phyloP scores from a whole-genome alignment of 768 basidiomycete species.

The Termitomyces sp. region DNA sequence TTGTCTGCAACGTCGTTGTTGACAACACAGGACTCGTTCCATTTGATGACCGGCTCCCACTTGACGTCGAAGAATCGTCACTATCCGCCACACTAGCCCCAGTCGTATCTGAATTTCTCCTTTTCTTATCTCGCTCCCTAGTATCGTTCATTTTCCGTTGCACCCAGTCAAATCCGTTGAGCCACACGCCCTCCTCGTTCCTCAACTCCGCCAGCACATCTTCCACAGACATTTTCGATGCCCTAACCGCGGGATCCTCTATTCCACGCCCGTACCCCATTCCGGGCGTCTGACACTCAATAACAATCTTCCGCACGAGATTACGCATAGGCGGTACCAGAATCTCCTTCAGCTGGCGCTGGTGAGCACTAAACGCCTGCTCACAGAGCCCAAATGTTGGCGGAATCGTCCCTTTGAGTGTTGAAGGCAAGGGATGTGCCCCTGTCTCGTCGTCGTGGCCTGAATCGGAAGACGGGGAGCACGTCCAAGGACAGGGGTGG shows the following conservation, averaged over 20 bases:
- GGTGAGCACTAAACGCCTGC: constrained; percentile 54
- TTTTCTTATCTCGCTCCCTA: constrained; percentile 22
- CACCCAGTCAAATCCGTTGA: constrained; percentile 70
- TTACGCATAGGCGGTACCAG: constrained; percentile 67
- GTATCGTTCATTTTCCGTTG: constrained; percentile 43
- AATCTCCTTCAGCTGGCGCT: constrained; percentile 56
- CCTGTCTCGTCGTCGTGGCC: constrained; percentile 25
- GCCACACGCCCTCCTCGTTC: constrained; percentile 66
- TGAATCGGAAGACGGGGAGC: constrained; percentile 23
- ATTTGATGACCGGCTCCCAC: constrained; percentile 48
- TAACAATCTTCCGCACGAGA: constrained; percentile 60
- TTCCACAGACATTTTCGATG: constrained; percentile 54
- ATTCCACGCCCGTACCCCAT: constrained; percentile 22
- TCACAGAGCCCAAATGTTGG: constrained; percentile 66
- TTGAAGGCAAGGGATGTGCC: constrained; percentile 47
- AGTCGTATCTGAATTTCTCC: constrained; percentile 18
- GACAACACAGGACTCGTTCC: constrained; percentile 71
- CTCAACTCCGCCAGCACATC: constrained; percentile 57
- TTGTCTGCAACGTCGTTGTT: constrained; percentile 73
- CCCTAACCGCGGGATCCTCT: constrained; percentile 56
- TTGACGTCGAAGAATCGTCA: constrained; percentile 41
- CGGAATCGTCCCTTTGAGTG: constrained; percentile 48
- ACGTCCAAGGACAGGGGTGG: constrained; percentile 67
- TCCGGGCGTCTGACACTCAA: constrained; percentile 52
- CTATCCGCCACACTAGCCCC: constrained; percentile 32